Base-by-base conservation (phyloP, 768 basidiomycete genomes). In the Rhodotorula paludigena region DNA sequence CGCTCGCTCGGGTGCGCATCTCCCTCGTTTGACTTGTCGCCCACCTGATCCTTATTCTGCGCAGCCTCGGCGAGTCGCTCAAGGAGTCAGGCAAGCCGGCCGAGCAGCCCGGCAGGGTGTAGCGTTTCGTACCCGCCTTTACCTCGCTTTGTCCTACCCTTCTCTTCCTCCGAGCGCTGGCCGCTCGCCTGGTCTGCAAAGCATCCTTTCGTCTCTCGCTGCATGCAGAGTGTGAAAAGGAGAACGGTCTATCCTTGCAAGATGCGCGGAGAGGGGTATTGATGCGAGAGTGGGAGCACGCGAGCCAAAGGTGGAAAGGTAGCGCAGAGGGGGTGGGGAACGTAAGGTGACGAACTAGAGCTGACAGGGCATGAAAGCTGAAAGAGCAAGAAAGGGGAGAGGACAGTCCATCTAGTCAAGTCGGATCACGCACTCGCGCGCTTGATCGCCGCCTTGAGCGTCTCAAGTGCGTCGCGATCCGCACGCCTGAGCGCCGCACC, bases 1-100 rank as follows among this genome's bases (percentile, higher is more conserved):
- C 83, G 86, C 62, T 88, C 89, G 2, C 25, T 36, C 25, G 42
- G 20, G 69, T 66, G 55, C 35, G 28, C 38, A 12, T 49, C 16
- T 20, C 2, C 30, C 30, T 56, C 25, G 5, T 20, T 28, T 48
- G n/a, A n/a, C n/a, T n/a, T n/a, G n/a, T n/a, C n/a, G n/a, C 32
- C 32, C 8, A 4, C 48, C 28, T 14, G 10, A 6, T 21, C 32
- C 49, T 18, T 32, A 2, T 30, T 18, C 28, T 2, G 14, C n/a
- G 2, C 28, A 15, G 2, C 21, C 49, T 25, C 49, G n/a, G 12
- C n/a, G 11, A n/a, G 23, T 14, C 45, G 45, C n/a, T 12, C n/a
- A 9, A 25, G 4, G 7, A n/a, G n/a, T n/a, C n/a, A n/a, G n/a
- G n/a, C n/a, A n/a, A n/a, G n/a, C n/a, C n/a, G n/a, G n/a, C n/a